A percentile compares a stretch with the other conserved stretches of the same genome.
These are phyloP conservation scores for Rhodofomes roseus DNA, from an alignment of 1,284 basidiomycete genomes.

Conservation along the genomic window DNA sequence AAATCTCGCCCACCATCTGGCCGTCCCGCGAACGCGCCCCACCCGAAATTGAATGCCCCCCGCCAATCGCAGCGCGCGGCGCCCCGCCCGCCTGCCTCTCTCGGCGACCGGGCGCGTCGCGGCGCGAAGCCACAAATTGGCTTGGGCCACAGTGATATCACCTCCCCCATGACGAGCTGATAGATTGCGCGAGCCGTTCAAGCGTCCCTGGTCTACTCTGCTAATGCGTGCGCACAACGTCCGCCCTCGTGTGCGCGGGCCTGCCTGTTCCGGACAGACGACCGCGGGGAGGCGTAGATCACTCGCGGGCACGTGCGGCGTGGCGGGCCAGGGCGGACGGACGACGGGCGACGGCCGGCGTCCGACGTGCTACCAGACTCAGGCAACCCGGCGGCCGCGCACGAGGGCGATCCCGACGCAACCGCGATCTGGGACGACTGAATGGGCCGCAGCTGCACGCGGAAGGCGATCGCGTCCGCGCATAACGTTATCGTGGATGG, in stretches of 20 bases:
- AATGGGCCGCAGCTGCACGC: too few species aligned
- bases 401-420: neutral
- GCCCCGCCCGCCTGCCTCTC: neutral
- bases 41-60: slow-evolving; percentile 1
- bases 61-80: neutral
- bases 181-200: neutral
- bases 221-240: neutral
- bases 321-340: neutral
- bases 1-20: neutral
- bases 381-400: neutral
- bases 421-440: neutral
- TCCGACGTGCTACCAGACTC: neutral
- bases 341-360: neutral
- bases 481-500: neutral
- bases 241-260: neutral
- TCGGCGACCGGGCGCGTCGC: neutral
- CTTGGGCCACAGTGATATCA: neutral
- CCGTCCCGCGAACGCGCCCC: neutral
- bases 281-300: neutral
- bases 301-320: neutral
- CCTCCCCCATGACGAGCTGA: neutral
- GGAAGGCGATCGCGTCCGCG: neutral
- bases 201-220: neutral
- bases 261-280: neutral
- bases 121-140: neutral